Evolutionary conservation across 2,329 filamentous ascomycete species (phyloP).

Genomic region (Colletotrichum plurivorum): DNA sequence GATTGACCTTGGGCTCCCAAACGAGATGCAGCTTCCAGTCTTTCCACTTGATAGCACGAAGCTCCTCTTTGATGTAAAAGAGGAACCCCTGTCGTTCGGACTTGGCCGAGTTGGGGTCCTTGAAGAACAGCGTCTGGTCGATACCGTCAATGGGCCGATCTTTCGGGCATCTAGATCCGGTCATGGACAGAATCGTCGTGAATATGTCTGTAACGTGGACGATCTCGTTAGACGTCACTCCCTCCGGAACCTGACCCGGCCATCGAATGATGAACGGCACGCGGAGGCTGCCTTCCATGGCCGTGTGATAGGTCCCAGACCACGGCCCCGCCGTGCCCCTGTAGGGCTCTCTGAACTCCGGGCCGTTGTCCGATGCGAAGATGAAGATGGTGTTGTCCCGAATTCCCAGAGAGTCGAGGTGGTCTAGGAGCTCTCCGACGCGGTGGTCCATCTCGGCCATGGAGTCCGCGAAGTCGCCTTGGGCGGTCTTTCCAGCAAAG

Average conservation of each 20-base stretch:
- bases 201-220: conserved; percentile 53
- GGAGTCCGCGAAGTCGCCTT: conserved; percentile 51
- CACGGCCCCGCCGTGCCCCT: conserved; percentile 51
- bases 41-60: conserved; percentile 52
- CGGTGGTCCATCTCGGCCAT: conserved; percentile 53
- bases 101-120: conserved; percentile 40
- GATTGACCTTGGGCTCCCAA: conserved; percentile 53
- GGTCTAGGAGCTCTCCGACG: conserved; percentile 50
- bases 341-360: conserved; percentile 51
- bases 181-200: conserved; percentile 48
- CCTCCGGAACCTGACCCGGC: conserved; percentile 48
- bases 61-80: conserved; percentile 53
- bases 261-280: conserved; percentile 53
- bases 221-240: conserved; percentile 47
- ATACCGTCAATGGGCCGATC: conserved; percentile 51
- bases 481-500: conserved; percentile 46
- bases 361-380: conserved; percentile 54
- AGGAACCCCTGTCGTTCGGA: conserved; percentile 47
- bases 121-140: conserved; percentile 47
- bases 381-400: conserved; percentile 51
- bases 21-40: conserved; percentile 53
- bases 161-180: conserved; percentile 39
- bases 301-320: conserved; percentile 53
- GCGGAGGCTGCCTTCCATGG: conserved; percentile 53
- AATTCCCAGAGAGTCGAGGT: conserved; percentile 47